These are phyloP conservation scores for Avicennia marina DNA, from an alignment of 257 asterid genomes.

Conservation along the genomic window DNA sequence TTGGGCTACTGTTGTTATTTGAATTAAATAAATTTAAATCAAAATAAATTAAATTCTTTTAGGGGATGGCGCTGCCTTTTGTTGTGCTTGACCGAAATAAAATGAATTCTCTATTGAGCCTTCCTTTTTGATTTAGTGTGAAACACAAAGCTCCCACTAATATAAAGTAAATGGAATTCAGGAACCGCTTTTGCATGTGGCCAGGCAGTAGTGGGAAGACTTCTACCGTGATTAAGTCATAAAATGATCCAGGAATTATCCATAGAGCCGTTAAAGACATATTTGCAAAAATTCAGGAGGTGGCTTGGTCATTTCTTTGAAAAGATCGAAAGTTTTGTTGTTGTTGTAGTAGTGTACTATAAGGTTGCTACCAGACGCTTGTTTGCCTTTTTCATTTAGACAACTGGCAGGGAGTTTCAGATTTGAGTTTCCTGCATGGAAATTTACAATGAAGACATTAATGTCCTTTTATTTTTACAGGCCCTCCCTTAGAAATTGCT, in stretches of 20 bases:
- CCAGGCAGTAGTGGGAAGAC: constrained; percentile 98
- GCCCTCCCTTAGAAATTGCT: constrained; percentile 14
- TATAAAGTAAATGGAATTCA: constrained; percentile 24
- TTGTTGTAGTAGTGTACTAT: constrained; percentile 3
- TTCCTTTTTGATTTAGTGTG: not conserved
- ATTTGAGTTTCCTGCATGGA: constrained; percentile 97
- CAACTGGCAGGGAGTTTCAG: constrained; percentile 73
- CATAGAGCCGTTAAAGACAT: constrained; percentile 77
- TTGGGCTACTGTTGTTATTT: too few relatives aligned
- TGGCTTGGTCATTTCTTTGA: constrained; percentile 15
- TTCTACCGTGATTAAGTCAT: constrained; percentile 91
- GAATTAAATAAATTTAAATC: too few relatives aligned
- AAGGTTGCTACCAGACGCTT: constrained; percentile 7
- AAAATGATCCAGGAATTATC: constrained; percentile 85
- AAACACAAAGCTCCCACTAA: not conserved
- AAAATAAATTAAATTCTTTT: too few relatives aligned
- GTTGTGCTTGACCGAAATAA: too few relatives aligned
- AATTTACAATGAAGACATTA: constrained; percentile 90
- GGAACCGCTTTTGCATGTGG: constrained; percentile 99
- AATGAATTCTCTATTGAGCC: too few relatives aligned
- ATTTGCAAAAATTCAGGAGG: constrained; percentile 65
- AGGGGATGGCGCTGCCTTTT: too few relatives aligned
- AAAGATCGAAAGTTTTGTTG: not conserved
- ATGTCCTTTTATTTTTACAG: constrained; percentile 28
- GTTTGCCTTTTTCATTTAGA: constrained; percentile 33